Percentiles rank a stretch among this genome's conserved stretches.
phyloP scores from a whole-genome alignment of 257 asterid genomes.

The Vinca minor region DNA sequence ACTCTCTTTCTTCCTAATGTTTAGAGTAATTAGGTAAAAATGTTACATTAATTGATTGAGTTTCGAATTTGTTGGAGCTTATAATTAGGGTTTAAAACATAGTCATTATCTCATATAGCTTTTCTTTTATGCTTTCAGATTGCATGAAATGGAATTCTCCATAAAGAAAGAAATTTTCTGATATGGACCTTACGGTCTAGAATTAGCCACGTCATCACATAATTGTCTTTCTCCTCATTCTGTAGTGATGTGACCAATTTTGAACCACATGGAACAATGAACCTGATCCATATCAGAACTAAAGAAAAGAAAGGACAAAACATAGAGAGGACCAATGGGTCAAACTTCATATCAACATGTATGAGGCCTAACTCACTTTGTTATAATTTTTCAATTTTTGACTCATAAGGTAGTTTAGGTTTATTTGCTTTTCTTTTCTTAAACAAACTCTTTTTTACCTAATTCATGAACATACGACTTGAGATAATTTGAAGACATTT shows the following conservation, averaged over 20 bases:
- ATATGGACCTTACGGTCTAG: no score
- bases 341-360: background rate
- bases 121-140: no score
- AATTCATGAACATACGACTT: background rate
- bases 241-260: no score
- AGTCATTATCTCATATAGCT: no score
- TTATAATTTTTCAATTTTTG: background rate
- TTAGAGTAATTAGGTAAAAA: background rate
- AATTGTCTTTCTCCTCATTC: no score
- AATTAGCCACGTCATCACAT: no score
- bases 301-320: no score
- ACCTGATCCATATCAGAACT: no score
- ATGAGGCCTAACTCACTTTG: conserved; percentile 5
- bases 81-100: background rate
- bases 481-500: background rate
- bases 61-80: background rate
- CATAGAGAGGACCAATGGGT: background rate
- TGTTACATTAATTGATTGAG: background rate
- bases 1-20: background rate
- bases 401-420: background rate
- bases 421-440: background rate
- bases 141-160: no score
- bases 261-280: no score
- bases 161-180: no score
- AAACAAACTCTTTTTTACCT: conserved; percentile 5